A percentile compares a stretch with the other conserved stretches of the same genome.
These are phyloP conservation scores for Pulveroboletus ravenelii DNA, from an alignment of 768 basidiomycete genomes.

Conservation along the genomic window DNA sequence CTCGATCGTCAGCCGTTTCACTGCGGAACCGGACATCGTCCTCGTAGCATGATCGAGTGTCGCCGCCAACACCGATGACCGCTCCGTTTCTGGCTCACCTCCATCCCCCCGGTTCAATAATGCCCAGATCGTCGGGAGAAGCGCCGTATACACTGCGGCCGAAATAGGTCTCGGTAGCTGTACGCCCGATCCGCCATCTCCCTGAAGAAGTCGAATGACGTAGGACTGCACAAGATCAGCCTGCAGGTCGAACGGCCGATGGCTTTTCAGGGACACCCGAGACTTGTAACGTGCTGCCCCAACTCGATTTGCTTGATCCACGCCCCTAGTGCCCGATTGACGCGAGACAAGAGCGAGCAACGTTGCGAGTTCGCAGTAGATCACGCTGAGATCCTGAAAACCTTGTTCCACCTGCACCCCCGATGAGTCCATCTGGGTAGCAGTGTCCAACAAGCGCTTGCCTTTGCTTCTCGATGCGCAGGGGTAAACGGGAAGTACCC, in stretches of 20 bases:
- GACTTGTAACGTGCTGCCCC: conserved; percentile 12
- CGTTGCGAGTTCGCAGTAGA: conserved; percentile 74
- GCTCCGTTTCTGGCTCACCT: conserved; percentile 13
- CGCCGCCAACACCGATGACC: conserved; percentile 41
- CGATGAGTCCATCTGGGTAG: conserved; percentile 3
- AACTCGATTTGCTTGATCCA: conserved; percentile 7
- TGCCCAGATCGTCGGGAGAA: conserved; percentile 78
- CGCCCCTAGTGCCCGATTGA: conserved; percentile 8
- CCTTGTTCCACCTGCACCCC: conserved; percentile 53
- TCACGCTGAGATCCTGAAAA: conserved; percentile 68
- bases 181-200: conserved; percentile 38
- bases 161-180: conserved; percentile 52
- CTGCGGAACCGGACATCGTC: conserved; percentile 52
- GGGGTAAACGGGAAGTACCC: conserved; percentile 79
- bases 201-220: conserved; percentile 53
- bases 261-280: conserved; percentile 14
- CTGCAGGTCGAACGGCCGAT: conserved; percentile 34
- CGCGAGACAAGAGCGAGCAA: conserved; percentile 44
- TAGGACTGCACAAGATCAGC: conserved; percentile 54
- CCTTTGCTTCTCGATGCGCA: conserved; percentile 58
- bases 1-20: conserved; percentile 65
- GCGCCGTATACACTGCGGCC: conserved; percentile 52
- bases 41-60: conserved; percentile 63
- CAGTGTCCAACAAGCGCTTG: not conserved
- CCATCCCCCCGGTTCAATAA: conserved; percentile 50